Evolutionary conservation across 2,329 filamentous ascomycete genomes (phyloP), one percentile per base, ranked within the genome.

Genomic region (Ceratocystiopsis minuta): DNA sequence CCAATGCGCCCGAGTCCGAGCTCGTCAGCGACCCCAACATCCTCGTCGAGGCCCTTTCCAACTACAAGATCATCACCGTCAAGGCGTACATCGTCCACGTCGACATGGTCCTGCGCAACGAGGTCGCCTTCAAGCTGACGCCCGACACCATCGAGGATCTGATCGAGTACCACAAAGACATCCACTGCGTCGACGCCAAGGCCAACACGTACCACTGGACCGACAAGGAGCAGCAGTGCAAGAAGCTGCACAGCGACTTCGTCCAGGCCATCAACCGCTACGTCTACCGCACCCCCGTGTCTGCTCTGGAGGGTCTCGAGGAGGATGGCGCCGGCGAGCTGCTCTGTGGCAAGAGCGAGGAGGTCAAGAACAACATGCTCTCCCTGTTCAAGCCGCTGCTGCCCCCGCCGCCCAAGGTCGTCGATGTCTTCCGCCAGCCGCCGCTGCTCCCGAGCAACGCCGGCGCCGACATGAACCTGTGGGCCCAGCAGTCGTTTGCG

Each of bases 41-140:
- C 37, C 67, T 93, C 50, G 70, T 88, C 51, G 86, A 95, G 63
- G 83, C 82, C 49, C 66, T 95, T 48, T 85, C 82, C 72, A 92
- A 92, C 71, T 90, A 88, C 62, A 81, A 92, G 66, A 74, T 95
- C 56, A 68, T 95, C 55, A 85, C 95, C 59, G 67, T 96, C 53
- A 87, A 96, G 64, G 90, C 90, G 41, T 98, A 98, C 60, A 88
- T 96, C 53, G 90, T 98, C 47, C 88, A 96, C 61, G 86, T 98
- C 61, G 90, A 98, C 66, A 94, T 96, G 86, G 88, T 98, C 46
- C 76, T 92, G 54, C 81, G 87, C 62, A 90, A 93, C 59, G 90
- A 96, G 66, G 86, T 98, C 55, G 90, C 87, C 51, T 96, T 87
- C 73, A 98, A 98, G 72, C 73, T 98, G 55, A 96, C 87, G 18